Evolutionary conservation across 805 yeast genomes (phyloP).

Genomic region (Komagataella ulmi): DNA sequence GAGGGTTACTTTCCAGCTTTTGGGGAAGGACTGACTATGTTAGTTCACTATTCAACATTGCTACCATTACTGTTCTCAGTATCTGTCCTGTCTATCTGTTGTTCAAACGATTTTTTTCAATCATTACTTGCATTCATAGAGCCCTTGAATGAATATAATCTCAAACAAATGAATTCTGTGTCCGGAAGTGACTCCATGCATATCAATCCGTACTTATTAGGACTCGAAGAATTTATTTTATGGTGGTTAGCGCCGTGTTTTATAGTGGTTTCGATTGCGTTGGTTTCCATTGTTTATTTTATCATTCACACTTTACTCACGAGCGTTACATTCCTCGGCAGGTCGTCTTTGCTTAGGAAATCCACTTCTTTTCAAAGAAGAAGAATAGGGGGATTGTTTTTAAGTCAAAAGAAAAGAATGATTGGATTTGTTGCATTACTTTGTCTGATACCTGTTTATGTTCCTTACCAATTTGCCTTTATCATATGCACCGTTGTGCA

Average conservation of each 20-base stretch:
- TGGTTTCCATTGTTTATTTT: slow-evolving; percentile 25
- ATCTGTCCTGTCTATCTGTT: slow-evolving; percentile 25
- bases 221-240: slow-evolving; percentile 42
- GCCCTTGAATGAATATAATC: slow-evolving; percentile 37
- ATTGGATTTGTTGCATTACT: slow-evolving; percentile 25
- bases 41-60: slow-evolving; percentile 20
- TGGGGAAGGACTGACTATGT: slow-evolving; percentile 26
- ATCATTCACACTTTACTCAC: slow-evolving; percentile 4
- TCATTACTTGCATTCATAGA: slow-evolving; percentile 29
- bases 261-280: slow-evolving; percentile 27
- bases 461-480: slow-evolving; percentile 77
- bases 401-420: slow-evolving; percentile 10
- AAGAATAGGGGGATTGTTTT: slow-evolving; percentile 6
- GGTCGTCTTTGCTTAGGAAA: slow-evolving; percentile 8
- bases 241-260: slow-evolving; percentile 51
- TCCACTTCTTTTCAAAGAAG: slow-evolving; percentile 11
- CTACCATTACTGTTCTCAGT: slow-evolving; percentile 11
- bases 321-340: neutral
- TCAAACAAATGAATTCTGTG: slow-evolving; percentile 25
- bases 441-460: slow-evolving; percentile 38
- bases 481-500: slow-evolving; percentile 49
- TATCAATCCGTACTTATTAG: slow-evolving; percentile 51
- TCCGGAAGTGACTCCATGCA: slow-evolving; percentile 20
- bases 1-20: slow-evolving; percentile 28
- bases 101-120: slow-evolving; percentile 21